A percentile compares a stretch with the other conserved stretches of the same genome.
Conservation (phyloP, 345 rosid species). For the Hypericum androsaemum region DNA sequence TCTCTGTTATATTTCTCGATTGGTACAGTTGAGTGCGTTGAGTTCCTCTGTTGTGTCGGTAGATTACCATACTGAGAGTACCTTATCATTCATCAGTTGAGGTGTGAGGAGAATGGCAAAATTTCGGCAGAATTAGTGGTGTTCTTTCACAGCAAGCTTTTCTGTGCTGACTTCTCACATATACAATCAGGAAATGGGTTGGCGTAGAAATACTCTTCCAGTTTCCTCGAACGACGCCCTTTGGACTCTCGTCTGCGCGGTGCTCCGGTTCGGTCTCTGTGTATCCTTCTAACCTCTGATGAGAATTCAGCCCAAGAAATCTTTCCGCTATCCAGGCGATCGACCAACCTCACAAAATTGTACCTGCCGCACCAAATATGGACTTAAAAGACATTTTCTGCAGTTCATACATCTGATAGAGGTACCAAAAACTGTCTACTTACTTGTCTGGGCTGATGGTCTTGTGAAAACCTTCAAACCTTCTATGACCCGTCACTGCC, state of each 20-base stretch:
- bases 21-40: constrained; percentile 49
- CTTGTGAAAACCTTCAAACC: constrained; percentile 57
- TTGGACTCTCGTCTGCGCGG: constrained; percentile 36
- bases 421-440: neutral
- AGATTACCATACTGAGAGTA: no score
- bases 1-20: constrained; percentile 82
- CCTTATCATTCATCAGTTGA: no score
- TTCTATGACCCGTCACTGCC: constrained; percentile 62
- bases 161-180: constrained; percentile 27
- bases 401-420: neutral
- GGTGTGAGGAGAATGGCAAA: neutral
- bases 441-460: constrained; percentile 67
- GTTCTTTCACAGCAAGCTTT: neutral
- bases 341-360: constrained; percentile 48
- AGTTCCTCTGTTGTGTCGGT: no score
- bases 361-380: constrained; percentile 26
- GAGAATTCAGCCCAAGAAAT: constrained; percentile 46
- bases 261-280: constrained; percentile 44
- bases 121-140: neutral
- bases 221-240: constrained; percentile 18
- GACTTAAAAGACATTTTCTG: neutral
- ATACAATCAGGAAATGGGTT: constrained; percentile 70
- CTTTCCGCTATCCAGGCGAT: constrained; percentile 33
- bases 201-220: constrained; percentile 60
- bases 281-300: constrained; percentile 29